These are phyloP conservation scores for Claviceps lovelessii DNA, from an alignment of 2,329 filamentous ascomycete genomes.

Conservation along the genomic window DNA sequence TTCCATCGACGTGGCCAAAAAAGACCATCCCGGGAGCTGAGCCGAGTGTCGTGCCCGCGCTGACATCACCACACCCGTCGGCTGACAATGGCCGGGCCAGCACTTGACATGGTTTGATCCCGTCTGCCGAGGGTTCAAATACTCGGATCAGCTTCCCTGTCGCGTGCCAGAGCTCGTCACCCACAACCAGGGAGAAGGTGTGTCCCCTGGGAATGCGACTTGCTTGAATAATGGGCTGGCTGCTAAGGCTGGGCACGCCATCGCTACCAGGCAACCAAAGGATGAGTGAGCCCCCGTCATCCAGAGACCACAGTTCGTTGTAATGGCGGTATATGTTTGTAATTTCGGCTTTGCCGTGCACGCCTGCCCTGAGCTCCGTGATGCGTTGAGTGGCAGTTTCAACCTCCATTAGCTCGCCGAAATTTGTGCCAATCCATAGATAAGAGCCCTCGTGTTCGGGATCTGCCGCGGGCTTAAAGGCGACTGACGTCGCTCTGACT, in stretches of 20 bases:
- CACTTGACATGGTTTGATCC: conserved; percentile 59
- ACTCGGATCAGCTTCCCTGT: conserved; percentile 76
- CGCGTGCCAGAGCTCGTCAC: conserved; percentile 74
- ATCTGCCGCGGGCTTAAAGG: conserved; percentile 70
- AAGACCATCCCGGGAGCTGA: conserved; percentile 68
- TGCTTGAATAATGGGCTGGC: conserved; percentile 51
- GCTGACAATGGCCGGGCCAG: conserved; percentile 56
- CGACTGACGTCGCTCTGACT: conserved; percentile 63
- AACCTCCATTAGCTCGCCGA: conserved; percentile 78
- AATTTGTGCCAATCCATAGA: conserved; percentile 81
- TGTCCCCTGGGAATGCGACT: conserved; percentile 70
- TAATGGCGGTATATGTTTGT: conserved; percentile 74
- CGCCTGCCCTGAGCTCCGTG: conserved; percentile 50
- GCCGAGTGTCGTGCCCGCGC: conserved; percentile 62
- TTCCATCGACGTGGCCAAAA: conserved; percentile 85
- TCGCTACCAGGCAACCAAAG: conserved; percentile 69
- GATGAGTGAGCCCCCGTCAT: conserved; percentile 73
- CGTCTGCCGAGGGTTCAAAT: conserved; percentile 58
- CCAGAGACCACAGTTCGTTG: conserved; percentile 86
- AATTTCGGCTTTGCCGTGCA: conserved; percentile 67
- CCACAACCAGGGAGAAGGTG: conserved; percentile 78
- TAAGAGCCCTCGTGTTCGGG: conserved; percentile 67
- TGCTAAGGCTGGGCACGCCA: conserved; percentile 59
- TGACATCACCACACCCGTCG: conserved; percentile 70
- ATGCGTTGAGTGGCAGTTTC: conserved; percentile 64